Percentiles rank a stretch among this genome's conserved stretches.
Conservation (phyloP, 352 stramenopile genomes). For the Globisporangium perplexum region DNA sequence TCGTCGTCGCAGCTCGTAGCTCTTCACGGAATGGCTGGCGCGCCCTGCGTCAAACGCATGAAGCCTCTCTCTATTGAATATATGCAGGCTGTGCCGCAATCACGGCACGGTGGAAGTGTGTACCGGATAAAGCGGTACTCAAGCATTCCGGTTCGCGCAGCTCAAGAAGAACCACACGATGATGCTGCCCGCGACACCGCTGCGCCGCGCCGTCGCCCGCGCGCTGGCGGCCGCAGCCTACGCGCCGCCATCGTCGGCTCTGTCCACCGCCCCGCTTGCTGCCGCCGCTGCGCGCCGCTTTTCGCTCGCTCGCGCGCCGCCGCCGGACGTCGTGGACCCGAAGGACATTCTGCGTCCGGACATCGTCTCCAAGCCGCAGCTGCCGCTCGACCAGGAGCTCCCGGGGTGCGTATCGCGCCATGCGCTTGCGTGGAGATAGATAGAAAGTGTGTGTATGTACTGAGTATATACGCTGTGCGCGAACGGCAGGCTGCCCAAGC, state of each 20-base stretch:
- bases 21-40: neutral
- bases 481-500: conserved; percentile 45
- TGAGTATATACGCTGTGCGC: neutral
- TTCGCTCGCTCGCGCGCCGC: conserved; percentile 25
- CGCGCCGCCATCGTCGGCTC: neutral
- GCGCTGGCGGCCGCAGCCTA: conserved; percentile 6
- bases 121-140: neutral
- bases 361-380: conserved; percentile 35
- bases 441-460: no score
- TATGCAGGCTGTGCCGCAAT: neutral
- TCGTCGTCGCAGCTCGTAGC: conserved; percentile 1
- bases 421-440: no score
- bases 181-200: conserved; percentile 24
- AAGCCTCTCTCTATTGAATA: neutral
- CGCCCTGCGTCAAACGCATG: neutral
- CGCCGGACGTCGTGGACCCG: conserved; percentile 18
- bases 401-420: conserved; percentile 27
- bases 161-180: conserved; percentile 7
- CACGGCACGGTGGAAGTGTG: neutral
- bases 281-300: conserved; percentile 29
- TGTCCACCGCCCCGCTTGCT: neutral
- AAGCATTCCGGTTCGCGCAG: neutral
- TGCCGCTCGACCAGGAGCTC: conserved; percentile 56
- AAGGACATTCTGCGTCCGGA: conserved; percentile 58
- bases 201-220: conserved; percentile 21